Conservation (phyloP, 495 filamentous ascomycete species). For the Coniosporium apollinis region DNA sequence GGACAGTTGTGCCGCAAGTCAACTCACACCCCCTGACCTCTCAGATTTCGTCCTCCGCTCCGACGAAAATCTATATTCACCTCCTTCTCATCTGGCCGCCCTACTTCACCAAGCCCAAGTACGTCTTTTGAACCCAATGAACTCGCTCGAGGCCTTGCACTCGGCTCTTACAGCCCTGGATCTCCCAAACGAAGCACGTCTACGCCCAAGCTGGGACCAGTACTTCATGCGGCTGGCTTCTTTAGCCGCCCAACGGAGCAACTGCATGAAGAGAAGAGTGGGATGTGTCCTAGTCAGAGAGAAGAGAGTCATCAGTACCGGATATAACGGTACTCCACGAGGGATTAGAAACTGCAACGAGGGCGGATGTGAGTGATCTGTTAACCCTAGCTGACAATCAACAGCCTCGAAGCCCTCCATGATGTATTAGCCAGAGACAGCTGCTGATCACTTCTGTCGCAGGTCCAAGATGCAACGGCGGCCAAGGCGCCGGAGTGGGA, state of each 20-base stretch:
- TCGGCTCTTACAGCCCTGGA: constrained; percentile 49
- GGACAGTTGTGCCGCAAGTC: constrained; percentile 26
- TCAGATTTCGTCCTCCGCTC: constrained; percentile 63
- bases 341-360: constrained; percentile 79
- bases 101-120: constrained; percentile 67
- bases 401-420: constrained; percentile 1
- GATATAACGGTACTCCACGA: constrained; percentile 94
- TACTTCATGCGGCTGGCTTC: constrained; percentile 96
- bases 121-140: constrained; percentile 69
- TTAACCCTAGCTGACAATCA: neutral
- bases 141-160: constrained; percentile 51
- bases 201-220: constrained; percentile 88
- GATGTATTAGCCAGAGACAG: too few relatives aligned
- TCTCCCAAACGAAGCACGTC: constrained; percentile 56
- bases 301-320: constrained; percentile 77
- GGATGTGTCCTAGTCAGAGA: constrained; percentile 89
- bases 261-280: constrained; percentile 96
- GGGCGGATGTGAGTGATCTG: constrained; percentile 65
- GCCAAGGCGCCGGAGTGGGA: constrained; percentile 47
- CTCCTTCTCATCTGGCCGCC: constrained; percentile 43
- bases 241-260: constrained; percentile 76
- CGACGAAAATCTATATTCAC: constrained; percentile 61
- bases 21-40: constrained; percentile 37
- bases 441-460: too few relatives aligned
- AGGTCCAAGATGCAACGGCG: constrained; percentile 67